Conservation (phyloP, 495 filamentous ascomycete genomes). For the Clavariopsis aquatica region DNA sequence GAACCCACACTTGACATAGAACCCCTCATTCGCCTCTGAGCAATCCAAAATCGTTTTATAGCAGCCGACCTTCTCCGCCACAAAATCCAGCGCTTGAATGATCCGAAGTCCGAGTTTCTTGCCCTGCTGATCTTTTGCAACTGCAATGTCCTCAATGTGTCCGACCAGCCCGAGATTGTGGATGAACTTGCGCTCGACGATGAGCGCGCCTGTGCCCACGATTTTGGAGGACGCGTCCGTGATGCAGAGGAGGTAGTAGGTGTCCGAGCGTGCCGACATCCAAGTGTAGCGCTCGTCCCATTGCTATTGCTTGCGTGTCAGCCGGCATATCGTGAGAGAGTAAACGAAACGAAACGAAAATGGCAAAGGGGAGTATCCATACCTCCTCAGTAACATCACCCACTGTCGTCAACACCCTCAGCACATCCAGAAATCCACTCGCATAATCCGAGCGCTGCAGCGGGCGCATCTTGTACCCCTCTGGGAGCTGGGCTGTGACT, state of each 20-base stretch:
- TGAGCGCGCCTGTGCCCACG: conserved; percentile 82
- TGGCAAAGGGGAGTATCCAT: neutral
- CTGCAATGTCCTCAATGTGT: conserved; percentile 98
- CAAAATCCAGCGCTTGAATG: conserved; percentile 89
- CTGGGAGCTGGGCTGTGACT: conserved; percentile 70
- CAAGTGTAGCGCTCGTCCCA: conserved; percentile 82
- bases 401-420: conserved; percentile 88
- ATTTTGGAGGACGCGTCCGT: conserved; percentile 68
- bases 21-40: conserved; percentile 86
- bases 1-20: conserved; percentile 98
- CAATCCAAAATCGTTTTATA: conserved; percentile 82
- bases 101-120: conserved; percentile 92
- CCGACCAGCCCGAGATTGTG: conserved; percentile 77
- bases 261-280: conserved; percentile 74
- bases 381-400: conserved; percentile 75
- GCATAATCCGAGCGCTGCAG: conserved; percentile 76
- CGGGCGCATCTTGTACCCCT: conserved; percentile 80
- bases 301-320: conserved; percentile 3
- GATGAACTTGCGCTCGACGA: conserved; percentile 85
- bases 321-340: conserved; percentile 22
- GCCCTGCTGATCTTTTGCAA: conserved; percentile 89
- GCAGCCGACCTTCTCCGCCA: conserved; percentile 81
- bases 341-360: neutral
- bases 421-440: conserved; percentile 80
- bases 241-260: conserved; percentile 83